phyloP scores from a whole-genome alignment of 75 land plant species.

The Selaginella tamariscina region DNA sequence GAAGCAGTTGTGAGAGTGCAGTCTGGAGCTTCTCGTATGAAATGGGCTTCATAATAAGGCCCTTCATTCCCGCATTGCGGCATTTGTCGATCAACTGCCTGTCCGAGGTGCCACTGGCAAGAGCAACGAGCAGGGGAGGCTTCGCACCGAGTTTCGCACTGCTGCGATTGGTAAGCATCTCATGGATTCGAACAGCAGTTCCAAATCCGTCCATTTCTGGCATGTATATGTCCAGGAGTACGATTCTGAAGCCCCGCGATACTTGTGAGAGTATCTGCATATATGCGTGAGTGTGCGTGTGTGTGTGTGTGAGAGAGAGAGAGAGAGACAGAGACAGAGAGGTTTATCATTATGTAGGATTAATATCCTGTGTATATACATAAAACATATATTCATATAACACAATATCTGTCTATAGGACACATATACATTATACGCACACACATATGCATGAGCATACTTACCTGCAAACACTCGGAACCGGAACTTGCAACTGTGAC shows the following conservation, averaged over 20 bases:
- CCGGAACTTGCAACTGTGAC: conserved; percentile 33
- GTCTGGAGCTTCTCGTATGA: conserved; percentile 58
- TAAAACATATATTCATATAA: no score
- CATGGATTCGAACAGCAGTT: conserved; percentile 36
- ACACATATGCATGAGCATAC: no score
- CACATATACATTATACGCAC: no score
- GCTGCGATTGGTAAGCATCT: conserved; percentile 34
- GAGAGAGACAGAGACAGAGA: no score
- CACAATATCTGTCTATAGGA: no score
- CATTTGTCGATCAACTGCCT: conserved; percentile 40
- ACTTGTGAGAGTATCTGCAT: conserved; percentile 48
- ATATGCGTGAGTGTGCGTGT: no score
- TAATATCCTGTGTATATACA: no score
- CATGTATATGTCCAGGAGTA: conserved; percentile 50
- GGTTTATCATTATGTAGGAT: no score
- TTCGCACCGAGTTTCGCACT: no score
- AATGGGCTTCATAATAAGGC: conserved; percentile 49
- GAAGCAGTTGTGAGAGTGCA: conserved; percentile 44
- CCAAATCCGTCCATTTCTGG: conserved; percentile 60
- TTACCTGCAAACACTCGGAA: conserved; percentile 29
- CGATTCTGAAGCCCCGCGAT: conserved; percentile 28
- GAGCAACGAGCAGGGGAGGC: conserved; percentile 57
- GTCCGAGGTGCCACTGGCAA: conserved; percentile 53
- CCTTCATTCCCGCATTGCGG: conserved; percentile 46
- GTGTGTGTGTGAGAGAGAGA: no score